A percentile compares a stretch with the other conserved stretches of the same genome.
Conservation (phyloP, 1,284 basidiomycete species). For the Naganishia albida region DNA sequence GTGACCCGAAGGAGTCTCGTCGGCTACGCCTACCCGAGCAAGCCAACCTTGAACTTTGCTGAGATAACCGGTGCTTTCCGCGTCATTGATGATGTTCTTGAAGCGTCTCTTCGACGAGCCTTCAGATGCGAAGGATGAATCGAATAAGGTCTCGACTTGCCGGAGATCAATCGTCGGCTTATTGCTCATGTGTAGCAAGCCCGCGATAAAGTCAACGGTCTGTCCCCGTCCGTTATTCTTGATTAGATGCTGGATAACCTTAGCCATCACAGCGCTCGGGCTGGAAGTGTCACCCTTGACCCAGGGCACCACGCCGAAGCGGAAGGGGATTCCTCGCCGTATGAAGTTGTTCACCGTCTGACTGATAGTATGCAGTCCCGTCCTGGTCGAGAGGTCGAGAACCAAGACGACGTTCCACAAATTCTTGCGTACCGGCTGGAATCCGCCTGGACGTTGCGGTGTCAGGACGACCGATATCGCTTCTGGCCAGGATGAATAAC, state of each 20-base stretch:
- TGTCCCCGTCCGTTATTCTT: conserved; percentile 64
- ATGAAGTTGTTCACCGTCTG: conserved; percentile 69
- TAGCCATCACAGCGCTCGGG: conserved; percentile 60
- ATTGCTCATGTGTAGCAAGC: conserved; percentile 51
- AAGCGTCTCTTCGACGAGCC: conserved; percentile 40
- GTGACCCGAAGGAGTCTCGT: conserved; percentile 43
- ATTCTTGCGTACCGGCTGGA: conserved; percentile 71
- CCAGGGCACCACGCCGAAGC: conserved; percentile 80
- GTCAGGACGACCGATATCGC: conserved; percentile 58
- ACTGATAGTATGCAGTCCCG: conserved; percentile 65
- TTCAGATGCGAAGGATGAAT: conserved; percentile 7
- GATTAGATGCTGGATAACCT: conserved; percentile 68
- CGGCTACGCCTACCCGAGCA: conserved; percentile 41
- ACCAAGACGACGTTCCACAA: conserved; percentile 77
- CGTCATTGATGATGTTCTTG: conserved; percentile 48
- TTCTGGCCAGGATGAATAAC: conserved; percentile 50
- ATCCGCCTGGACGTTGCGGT: conserved; percentile 71
- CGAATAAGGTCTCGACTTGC: conserved; percentile 50
- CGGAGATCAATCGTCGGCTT: conserved; percentile 18
- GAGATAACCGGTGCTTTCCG: conserved; percentile 29
- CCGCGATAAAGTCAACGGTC: conserved; percentile 64
- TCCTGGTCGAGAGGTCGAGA: conserved; percentile 70
- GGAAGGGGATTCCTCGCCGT: conserved; percentile 68
- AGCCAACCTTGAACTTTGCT: conserved; percentile 39
- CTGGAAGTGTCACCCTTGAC: conserved; percentile 60